Percentiles rank a stretch among this genome's conserved stretches.
Conservation (phyloP, 768 basidiomycete genomes). For the Pulveroboletus sp. region DNA sequence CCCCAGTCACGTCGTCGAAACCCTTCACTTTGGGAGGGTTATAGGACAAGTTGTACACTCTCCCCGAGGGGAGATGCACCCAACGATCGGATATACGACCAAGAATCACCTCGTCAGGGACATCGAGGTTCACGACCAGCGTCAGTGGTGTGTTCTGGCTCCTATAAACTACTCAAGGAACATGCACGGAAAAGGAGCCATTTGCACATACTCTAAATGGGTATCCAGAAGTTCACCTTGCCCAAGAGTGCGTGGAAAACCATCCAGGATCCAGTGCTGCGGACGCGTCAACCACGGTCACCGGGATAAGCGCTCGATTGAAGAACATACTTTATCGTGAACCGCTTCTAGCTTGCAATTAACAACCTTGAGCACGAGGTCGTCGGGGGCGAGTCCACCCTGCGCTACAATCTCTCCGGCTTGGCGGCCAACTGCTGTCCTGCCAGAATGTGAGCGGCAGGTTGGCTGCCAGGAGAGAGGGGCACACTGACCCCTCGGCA, state of each 20-base stretch:
- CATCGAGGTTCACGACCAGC: slow-evolving; percentile 81
- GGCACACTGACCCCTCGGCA: slow-evolving; percentile 39
- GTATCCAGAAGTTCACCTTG: slow-evolving; percentile 78
- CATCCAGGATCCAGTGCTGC: slow-evolving; percentile 90
- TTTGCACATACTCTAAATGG: slow-evolving; percentile 60
- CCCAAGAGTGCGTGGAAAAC: slow-evolving; percentile 85
- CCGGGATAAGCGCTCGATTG: not conserved
- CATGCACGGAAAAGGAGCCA: not conserved
- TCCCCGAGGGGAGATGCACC: slow-evolving; percentile 83
- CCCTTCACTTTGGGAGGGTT: slow-evolving; percentile 80
- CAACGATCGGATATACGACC: slow-evolving; percentile 86
- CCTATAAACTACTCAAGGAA: slow-evolving; percentile 35
- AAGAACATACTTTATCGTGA: slow-evolving; percentile 58
- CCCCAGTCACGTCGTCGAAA: slow-evolving; percentile 81
- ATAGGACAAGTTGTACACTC: slow-evolving; percentile 87
- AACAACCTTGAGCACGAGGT: slow-evolving; percentile 74
- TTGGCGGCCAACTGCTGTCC: slow-evolving; percentile 66
- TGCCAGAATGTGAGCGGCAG: slow-evolving; percentile 19
- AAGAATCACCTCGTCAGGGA: slow-evolving; percentile 83
- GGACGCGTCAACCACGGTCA: not conserved
- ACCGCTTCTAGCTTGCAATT: slow-evolving; percentile 65
- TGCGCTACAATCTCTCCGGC: slow-evolving; percentile 78
- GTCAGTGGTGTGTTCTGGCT: slow-evolving; percentile 63
- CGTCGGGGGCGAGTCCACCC: slow-evolving; percentile 75
- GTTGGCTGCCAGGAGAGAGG: not conserved